A percentile compares a stretch with the other conserved stretches of the same genome.
Conservation (phyloP, 768 basidiomycete species). For the Pseudohyphozyma bogoriensis region DNA sequence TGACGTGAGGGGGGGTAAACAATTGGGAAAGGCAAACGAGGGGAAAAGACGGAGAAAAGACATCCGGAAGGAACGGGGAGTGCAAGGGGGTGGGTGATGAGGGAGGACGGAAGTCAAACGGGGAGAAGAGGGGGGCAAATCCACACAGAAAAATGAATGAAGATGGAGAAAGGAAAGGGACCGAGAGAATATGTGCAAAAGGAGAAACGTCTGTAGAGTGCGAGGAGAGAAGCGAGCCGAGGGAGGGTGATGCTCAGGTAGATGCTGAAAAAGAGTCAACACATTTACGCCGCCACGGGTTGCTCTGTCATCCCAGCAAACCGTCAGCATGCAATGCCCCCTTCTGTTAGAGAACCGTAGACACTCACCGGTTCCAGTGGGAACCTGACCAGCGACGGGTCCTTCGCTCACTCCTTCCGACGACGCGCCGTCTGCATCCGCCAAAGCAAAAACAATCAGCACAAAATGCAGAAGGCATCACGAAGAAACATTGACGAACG, state of each 20-base stretch:
- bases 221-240: neutral
- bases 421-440: neutral
- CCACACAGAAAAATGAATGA: neutral
- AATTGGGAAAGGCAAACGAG: too few species aligned
- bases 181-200: neutral
- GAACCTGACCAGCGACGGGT: slow-evolving; percentile 10
- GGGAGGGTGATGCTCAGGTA: neutral
- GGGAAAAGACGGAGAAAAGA: too few species aligned
- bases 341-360: neutral
- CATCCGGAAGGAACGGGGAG: too few species aligned
- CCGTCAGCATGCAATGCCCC: too few species aligned
- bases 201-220: neutral
- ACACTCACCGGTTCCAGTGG: neutral
- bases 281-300: too few species aligned
- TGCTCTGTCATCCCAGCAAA: too few species aligned
- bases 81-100: neutral
- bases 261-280: neutral
- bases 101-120: neutral
- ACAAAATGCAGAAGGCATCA: neutral
- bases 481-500: slow-evolving; percentile 4
- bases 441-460: neutral
- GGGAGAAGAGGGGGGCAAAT: neutral
- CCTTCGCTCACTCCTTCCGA: too few species aligned
- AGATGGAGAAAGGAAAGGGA: neutral
- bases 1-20: too few species aligned